Evolutionary conservation across 768 basidiomycete genomes (phyloP), one percentile per base, ranked within the genome.

Genomic region (Termitomyces eurrhizus): DNA sequence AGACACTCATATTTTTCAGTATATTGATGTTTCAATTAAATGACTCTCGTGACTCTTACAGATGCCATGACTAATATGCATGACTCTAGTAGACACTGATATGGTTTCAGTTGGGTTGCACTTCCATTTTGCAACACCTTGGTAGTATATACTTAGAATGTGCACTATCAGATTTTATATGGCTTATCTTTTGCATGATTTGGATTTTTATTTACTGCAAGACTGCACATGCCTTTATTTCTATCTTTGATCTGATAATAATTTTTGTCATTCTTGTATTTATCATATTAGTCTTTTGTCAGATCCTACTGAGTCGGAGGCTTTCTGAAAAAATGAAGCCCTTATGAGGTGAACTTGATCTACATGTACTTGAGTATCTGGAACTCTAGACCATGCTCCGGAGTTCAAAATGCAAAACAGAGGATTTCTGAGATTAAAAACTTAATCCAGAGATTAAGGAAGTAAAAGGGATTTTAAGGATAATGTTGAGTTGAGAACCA

Each of bases 91-190:
- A 79, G 80, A 65, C 79, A 16, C 80, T 79, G 41, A 69, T 81
- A 12, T 65, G 65, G 73, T 90, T 84, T 67, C 80, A 90, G 56
- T 77, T 91, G 7, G 86, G 75, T 35, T 89, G 87, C 69, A 92
- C 90, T 7, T 90, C 89, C 18, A 78, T 83, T 4, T 78, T 92
- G 24, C 80, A 88, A 77, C 91, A 93, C 69, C 81, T 93, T 14
- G 91, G 91, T 6, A 91, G 91, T 24, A 90, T 92, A 63, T 91
- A 93, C 68, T 87, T 86, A n/a, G 89, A 90, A 33, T 92, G 91
- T 70, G 89, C 89, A 3, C 74, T 81, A 29, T 90, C 90, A 36
- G 90, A 88, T 52, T 82, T 88, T 58, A 75, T 81, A 14, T 92
- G 90, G 90, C 78, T 92, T 49, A 73, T 91, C 53, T 83, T 83